Base-by-base conservation (phyloP, 768 basidiomycete species). In the Lactarius akahatsu region DNA sequence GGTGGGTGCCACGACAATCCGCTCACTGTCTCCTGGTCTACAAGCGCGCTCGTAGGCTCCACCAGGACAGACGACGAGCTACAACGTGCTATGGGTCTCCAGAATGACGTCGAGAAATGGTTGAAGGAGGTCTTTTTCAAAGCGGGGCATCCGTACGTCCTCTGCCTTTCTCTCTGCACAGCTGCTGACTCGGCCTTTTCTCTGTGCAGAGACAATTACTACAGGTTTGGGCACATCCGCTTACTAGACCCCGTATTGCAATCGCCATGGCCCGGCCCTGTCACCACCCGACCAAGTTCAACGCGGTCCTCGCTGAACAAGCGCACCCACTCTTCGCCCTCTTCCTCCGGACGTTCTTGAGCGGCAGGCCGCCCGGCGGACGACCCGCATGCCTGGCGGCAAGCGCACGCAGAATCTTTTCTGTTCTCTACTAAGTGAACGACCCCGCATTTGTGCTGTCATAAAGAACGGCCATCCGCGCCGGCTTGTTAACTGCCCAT, bases 401-500 rank as follows among this genome's bases (percentile, higher is more conserved):
- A 28, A 55, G 79, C 74, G 36, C 81, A 92, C 73, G 64, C 81
- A 0, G 77, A 74, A 28, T 28, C 26, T 2, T 1, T 28, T 2
- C 26, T 2, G 80, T 69, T 2, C 15, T 32, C 8, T 36, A 36
- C 36, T 9, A 36, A 36, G 59, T 60, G 38, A 38, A 13, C 10
- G 38, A 38, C 38, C 38, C 11, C 56, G 36, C 38, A 8, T 34
- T 52, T 9, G 43, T 50, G 26, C 47, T 59, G 54, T 62, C 62
- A 20, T 11, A 3, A 60, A 71, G 94, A 32, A 93, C 89, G 26
- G 64, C n/a, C n/a, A 93, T 95, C 70, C 90, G 93, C 63, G 83
- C 86, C 2, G 88, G 89, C 30, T 83, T 95, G 26, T 75, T 94
- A 36, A 85, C 86, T 59, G 94, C 90, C 41, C 94, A 92, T 75